These are phyloP conservation scores for Aspergillus ellipticus DNA, from an alignment of 495 filamentous ascomycete species.

Conservation along the genomic window DNA sequence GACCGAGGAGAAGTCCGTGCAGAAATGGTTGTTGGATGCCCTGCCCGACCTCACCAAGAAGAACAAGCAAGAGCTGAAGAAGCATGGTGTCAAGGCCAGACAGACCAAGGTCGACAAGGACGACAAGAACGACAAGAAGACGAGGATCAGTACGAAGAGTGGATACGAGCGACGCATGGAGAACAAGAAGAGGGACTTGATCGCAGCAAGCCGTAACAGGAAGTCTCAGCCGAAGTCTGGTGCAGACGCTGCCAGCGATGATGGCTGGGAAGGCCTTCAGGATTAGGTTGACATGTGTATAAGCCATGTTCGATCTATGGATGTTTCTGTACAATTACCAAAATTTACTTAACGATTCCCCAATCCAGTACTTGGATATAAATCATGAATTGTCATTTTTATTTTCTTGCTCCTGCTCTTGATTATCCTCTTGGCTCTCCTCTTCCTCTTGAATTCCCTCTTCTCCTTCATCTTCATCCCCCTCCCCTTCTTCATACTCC, in stretches of 20 bases:
- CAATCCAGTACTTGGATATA: slow-evolving; percentile 6
- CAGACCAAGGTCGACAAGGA: slow-evolving; percentile 46
- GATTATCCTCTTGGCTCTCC: too few relatives aligned
- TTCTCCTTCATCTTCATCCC: too few relatives aligned
- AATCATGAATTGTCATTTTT: slow-evolving; percentile 8
- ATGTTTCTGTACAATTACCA: slow-evolving; percentile 12
- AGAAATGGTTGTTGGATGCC: slow-evolving; percentile 86
- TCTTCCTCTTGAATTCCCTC: too few relatives aligned
- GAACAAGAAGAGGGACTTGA: slow-evolving; percentile 70
- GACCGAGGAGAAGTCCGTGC: slow-evolving; percentile 50
- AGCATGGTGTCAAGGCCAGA: slow-evolving; percentile 74
- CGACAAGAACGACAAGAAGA: slow-evolving; percentile 37
- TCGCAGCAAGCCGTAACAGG: slow-evolving; percentile 64
- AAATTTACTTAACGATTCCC: slow-evolving; percentile 16
- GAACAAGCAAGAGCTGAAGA: slow-evolving; percentile 76
- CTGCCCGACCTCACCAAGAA: slow-evolving; percentile 80
- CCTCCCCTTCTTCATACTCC: too few relatives aligned
- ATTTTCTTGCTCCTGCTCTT: slow-evolving; percentile 12
- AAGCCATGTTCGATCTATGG: neutral
- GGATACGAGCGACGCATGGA: slow-evolving; percentile 78
- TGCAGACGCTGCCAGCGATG: slow-evolving; percentile 35
- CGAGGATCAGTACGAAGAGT: slow-evolving; percentile 87
- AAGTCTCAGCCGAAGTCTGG: slow-evolving; percentile 35
- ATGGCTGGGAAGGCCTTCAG: slow-evolving; percentile 64
- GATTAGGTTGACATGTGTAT: slow-evolving; percentile 31